Conservation (phyloP, 106 monocot genomes). For the Amphibolis antarctica region DNA sequence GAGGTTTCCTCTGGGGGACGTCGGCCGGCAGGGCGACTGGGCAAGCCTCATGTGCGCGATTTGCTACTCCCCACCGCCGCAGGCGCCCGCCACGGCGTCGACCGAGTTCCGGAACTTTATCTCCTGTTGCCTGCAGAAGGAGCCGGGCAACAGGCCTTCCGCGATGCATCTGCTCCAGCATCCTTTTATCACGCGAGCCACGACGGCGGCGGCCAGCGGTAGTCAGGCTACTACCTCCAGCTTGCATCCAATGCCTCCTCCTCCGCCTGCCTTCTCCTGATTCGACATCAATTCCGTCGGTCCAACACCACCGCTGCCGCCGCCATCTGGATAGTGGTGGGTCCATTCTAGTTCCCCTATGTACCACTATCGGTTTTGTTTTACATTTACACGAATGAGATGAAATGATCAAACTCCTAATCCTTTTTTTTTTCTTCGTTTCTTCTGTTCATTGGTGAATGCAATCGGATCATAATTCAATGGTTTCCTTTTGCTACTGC, state of each 20-base stretch:
- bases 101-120: conserved; percentile 57
- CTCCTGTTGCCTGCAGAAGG: conserved; percentile 60
- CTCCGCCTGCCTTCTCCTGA: too few relatives aligned
- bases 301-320: too few relatives aligned
- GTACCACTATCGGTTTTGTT: too few relatives aligned
- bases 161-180: conserved; percentile 69
- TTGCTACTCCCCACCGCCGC: conserved; percentile 60
- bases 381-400: too few relatives aligned
- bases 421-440: too few relatives aligned
- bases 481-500: too few relatives aligned
- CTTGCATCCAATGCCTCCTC: neutral
- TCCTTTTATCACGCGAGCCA: conserved; percentile 38
- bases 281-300: too few relatives aligned
- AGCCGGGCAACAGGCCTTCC: conserved; percentile 32
- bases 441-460: too few relatives aligned
- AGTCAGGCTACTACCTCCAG: neutral
- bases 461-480: too few relatives aligned
- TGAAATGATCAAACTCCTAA: too few relatives aligned
- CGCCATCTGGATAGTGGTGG: too few relatives aligned
- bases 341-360: too few relatives aligned
- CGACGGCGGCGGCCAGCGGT: neutral
- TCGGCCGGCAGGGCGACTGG: conserved; percentile 77
- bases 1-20: conserved; percentile 57
- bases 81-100: conserved; percentile 53
- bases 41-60: conserved; percentile 80